Evolutionary conservation across 2,329 filamentous ascomycete genomes (phyloP).

Genomic region (Aspergillus japonicus): DNA sequence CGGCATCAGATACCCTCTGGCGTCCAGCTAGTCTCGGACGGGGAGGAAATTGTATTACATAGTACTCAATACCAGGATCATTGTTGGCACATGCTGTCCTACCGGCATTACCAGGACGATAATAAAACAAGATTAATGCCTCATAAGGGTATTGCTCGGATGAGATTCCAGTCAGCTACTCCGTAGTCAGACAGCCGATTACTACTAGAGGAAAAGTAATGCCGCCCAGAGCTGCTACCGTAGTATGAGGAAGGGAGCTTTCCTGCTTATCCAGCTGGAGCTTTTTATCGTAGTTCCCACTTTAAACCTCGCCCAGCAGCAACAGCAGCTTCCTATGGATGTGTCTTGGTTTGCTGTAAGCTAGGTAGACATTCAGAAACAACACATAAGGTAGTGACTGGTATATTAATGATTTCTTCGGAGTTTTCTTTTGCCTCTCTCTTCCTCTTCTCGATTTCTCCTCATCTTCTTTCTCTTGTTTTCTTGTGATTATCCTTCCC

Average conservation of each 20-base stretch:
- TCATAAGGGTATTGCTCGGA: slow-evolving; percentile 4
- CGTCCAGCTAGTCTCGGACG: not conserved
- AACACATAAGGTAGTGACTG: too few species aligned
- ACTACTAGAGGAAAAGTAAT: not conserved
- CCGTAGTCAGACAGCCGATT: not conserved
- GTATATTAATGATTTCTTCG: not conserved
- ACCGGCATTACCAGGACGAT: slow-evolving; percentile 5
- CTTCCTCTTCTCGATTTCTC: not conserved
- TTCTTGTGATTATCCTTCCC: not conserved
- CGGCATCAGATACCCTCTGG: slow-evolving; percentile 6
- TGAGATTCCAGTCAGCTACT: not conserved
- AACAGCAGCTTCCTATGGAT: not conserved
- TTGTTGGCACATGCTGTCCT: slow-evolving; percentile 3
- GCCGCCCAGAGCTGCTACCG: not conserved
- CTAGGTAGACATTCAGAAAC: too few species aligned
- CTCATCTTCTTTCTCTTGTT: too few species aligned
- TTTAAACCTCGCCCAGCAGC: too few species aligned
- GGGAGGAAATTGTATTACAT: slow-evolving; percentile 5
- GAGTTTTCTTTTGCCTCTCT: not conserved
- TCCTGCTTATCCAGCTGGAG: not conserved
- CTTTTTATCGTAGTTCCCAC: not conserved
- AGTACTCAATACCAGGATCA: not conserved
- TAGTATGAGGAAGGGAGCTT: not conserved
- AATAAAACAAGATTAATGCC: not conserved
- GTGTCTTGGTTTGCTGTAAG: too few species aligned